Evolutionary conservation across 1,284 basidiomycete genomes (phyloP).

Genomic region (Pulveroboletus sp.): DNA sequence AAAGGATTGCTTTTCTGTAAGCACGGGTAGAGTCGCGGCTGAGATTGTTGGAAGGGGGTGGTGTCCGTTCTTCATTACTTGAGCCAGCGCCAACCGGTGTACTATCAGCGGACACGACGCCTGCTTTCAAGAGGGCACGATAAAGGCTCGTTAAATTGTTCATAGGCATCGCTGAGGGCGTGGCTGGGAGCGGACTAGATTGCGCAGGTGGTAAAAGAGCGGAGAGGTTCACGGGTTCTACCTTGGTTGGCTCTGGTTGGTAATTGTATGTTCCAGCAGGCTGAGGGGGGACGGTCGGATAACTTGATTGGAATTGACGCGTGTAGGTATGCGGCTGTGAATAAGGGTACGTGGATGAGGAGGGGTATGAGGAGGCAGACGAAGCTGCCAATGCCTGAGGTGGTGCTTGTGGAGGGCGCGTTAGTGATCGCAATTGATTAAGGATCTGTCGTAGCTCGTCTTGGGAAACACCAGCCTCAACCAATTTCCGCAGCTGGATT

Average conservation of each 20-base stretch:
- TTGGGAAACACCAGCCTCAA: conserved; percentile 77
- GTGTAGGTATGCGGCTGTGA: conserved; percentile 26
- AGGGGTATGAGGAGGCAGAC: conserved; percentile 24
- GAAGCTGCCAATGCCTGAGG: conserved; percentile 32
- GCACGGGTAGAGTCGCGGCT: conserved; percentile 54
- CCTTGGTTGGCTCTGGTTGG: conserved; percentile 25
- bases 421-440: conserved; percentile 66
- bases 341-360: conserved; percentile 30
- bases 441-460: conserved; percentile 80
- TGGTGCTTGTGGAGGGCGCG: conserved; percentile 40
- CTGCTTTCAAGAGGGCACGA: conserved; percentile 68
- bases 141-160: conserved; percentile 57
- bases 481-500: conserved; percentile 66
- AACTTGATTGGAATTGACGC: conserved; percentile 22
- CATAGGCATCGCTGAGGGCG: conserved; percentile 30
- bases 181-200: conserved; percentile 23
- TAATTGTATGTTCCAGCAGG: conserved; percentile 20
- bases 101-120: conserved; percentile 56
- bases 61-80: conserved; percentile 38
- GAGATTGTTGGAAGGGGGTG: conserved; percentile 36
- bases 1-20: conserved; percentile 72
- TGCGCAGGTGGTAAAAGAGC: conserved; percentile 26
- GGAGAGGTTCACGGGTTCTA: conserved; percentile 31
- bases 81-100: conserved; percentile 50
- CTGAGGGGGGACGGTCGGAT: conserved; percentile 14